These are phyloP conservation scores for Alloascoidea africana DNA, from an alignment of 805 yeast genomes.

Conservation along the genomic window DNA sequence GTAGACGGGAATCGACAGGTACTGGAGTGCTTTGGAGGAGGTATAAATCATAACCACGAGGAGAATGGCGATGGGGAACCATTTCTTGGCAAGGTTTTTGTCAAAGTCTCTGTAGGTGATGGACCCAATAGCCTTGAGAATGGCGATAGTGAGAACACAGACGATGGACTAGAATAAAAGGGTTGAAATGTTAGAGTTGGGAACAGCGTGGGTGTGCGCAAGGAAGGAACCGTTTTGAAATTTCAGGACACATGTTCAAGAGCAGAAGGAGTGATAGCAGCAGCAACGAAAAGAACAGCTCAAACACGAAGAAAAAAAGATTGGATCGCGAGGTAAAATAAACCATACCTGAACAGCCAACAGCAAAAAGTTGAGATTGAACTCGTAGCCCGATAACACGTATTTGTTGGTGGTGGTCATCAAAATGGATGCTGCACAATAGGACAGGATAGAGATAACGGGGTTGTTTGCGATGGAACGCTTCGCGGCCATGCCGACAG, in stretches of 20 bases:
- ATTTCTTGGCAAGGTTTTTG: slow-evolving; percentile 79
- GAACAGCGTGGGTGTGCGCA: no score
- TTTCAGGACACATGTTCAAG: no score
- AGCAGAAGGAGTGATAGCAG: slow-evolving; percentile 20
- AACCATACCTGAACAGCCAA: slow-evolving; percentile 78
- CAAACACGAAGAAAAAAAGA: slow-evolving; percentile 93
- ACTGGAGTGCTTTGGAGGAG: slow-evolving; percentile 87
- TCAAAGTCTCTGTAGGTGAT: slow-evolving; percentile 82
- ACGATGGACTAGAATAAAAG: no score
- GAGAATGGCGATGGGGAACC: slow-evolving; percentile 84
- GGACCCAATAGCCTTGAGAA: slow-evolving; percentile 58
- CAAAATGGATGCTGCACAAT: slow-evolving; percentile 87
- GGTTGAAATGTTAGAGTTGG: no score
- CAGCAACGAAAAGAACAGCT: slow-evolving; percentile 48
- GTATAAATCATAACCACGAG: slow-evolving; percentile 93
- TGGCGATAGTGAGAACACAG: slow-evolving; percentile 58
- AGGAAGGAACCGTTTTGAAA: no score
- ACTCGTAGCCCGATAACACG: slow-evolving; percentile 72
- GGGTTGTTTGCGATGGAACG: slow-evolving; percentile 1
- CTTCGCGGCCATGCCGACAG: slow-evolving; percentile 1
- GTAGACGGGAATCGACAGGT: slow-evolving; percentile 85
- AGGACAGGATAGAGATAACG: slow-evolving; percentile 15
- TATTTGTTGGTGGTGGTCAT: slow-evolving; percentile 97
- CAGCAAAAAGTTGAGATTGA: slow-evolving; percentile 75
- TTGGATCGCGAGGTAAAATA: slow-evolving; percentile 83